phyloP scores from a whole-genome alignment of 352 stramenopile genomes.

The Phytophthora parvispora region DNA sequence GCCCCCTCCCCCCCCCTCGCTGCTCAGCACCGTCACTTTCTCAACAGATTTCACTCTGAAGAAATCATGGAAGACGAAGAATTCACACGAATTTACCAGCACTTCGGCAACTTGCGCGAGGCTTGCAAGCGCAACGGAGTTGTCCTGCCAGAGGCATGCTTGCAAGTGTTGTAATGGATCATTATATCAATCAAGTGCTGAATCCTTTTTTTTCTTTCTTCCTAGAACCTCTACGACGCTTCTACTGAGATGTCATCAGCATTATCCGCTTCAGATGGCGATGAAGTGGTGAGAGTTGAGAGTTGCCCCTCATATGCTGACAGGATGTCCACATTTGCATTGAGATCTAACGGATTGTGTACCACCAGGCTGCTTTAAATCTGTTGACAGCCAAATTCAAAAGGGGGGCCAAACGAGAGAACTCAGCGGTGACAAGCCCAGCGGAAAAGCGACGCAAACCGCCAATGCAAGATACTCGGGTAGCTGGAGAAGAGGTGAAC shows the following conservation, averaged over 20 bases:
- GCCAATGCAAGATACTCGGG: neutral
- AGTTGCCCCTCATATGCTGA: no score
- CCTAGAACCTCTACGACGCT: constrained; percentile 13
- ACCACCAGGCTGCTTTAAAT: constrained; percentile 6
- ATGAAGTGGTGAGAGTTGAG: constrained; percentile 21
- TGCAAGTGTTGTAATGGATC: neutral
- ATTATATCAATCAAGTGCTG: no score
- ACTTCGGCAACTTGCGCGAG: constrained; percentile 11
- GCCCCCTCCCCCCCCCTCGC: neutral
- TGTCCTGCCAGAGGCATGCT: constrained; percentile 13
- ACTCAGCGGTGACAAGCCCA: neutral
- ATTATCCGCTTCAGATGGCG: constrained; percentile 4
- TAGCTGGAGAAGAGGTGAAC: neutral
- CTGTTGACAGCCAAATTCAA: constrained; percentile 7
- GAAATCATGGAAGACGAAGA: constrained; percentile 8
- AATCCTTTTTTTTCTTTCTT: neutral
- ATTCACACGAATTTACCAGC: constrained; percentile 4
- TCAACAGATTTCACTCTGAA: no score
- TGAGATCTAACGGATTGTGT: neutral
- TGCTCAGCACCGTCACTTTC: neutral
- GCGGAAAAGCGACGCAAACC: neutral
- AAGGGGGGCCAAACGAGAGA: constrained; percentile 9
- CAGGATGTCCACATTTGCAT: no score
- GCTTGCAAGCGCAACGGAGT: constrained; percentile 10
- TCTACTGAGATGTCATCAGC: constrained; percentile 7